Conservation (phyloP, 352 stramenopile species). For the Phytophthora sp. region DNA sequence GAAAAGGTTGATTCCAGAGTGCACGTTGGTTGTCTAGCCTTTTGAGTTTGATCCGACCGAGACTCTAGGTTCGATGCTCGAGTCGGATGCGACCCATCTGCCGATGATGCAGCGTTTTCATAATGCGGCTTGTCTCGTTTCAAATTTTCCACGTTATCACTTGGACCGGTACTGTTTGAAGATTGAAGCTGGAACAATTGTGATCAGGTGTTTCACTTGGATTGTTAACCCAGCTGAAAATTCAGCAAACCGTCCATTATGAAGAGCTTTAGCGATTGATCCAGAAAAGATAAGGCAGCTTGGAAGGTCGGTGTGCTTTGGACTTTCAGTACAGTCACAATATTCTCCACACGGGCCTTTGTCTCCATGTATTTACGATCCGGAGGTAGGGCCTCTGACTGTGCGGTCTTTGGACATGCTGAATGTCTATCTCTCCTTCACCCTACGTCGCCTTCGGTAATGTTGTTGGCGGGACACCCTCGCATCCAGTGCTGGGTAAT, state of each 20-base stretch:
- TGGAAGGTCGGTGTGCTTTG: background rate
- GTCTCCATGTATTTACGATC: background rate
- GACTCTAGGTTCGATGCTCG: no score
- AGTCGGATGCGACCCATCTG: no score
- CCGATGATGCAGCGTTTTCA: background rate
- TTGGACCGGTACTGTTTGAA: no score
- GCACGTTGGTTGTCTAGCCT: background rate
- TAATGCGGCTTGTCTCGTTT: background rate
- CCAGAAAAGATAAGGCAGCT: background rate
- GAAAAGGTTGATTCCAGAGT: background rate
- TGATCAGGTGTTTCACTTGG: background rate
- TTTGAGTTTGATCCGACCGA: no score
- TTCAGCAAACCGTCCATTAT: background rate
- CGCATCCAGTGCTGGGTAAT: slow-evolving; percentile 2
- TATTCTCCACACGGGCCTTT: background rate
- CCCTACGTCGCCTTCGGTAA: background rate
- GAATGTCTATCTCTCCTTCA: background rate
- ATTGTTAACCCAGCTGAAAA: background rate
- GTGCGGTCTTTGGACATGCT: background rate
- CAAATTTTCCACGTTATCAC: no score
- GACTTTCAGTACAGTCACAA: background rate
- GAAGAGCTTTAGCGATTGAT: background rate
- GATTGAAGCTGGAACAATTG: no score
- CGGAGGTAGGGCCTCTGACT: background rate
- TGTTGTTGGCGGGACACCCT: background rate